Evolutionary conservation across 2,329 filamentous ascomycete genomes (phyloP).

Genomic region (Aspergillus sojae): DNA sequence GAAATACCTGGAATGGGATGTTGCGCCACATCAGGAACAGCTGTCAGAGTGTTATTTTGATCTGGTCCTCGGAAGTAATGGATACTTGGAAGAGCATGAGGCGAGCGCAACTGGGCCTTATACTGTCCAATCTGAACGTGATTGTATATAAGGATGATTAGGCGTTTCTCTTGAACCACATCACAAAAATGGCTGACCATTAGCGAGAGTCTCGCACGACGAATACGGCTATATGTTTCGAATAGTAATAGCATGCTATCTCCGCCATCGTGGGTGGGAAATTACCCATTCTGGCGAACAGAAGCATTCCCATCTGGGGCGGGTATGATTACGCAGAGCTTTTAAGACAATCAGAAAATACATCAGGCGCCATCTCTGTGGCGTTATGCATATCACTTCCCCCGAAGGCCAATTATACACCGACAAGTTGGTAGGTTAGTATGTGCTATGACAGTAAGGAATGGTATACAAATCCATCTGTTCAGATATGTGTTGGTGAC

Average conservation of each 20-base stretch:
- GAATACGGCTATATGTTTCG: not conserved
- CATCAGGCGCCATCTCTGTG: not conserved
- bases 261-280: not conserved
- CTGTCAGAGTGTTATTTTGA: not conserved
- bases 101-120: not conserved
- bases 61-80: not conserved
- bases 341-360: not conserved
- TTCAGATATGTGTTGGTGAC: not conserved
- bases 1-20: not conserved
- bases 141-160: not conserved
- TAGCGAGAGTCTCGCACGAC: not conserved
- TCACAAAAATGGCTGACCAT: not conserved
- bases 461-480: not conserved
- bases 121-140: not conserved
- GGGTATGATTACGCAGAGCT: not conserved
- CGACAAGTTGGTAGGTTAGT: not conserved
- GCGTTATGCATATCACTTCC: not conserved
- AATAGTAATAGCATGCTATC: not conserved
- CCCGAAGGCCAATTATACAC: not conserved
- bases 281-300: not conserved
- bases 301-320: not conserved
- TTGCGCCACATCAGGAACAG: not conserved
- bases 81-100: not conserved
- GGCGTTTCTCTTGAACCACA: too few species aligned
- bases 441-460: not conserved